Base-by-base conservation (phyloP, 2,329 filamentous ascomycete species). In the Stemphylium lycopersici region DNA sequence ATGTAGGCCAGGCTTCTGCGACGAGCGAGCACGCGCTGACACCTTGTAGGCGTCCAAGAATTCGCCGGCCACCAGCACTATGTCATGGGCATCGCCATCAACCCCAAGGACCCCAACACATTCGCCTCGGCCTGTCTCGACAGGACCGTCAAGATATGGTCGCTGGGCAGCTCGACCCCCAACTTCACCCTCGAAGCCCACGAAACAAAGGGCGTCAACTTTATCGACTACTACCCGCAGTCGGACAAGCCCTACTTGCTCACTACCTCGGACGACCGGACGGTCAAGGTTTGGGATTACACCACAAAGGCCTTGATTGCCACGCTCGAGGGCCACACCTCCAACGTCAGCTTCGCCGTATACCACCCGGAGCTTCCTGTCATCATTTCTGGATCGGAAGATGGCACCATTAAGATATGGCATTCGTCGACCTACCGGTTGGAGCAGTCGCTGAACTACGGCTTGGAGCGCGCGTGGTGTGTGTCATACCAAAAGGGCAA, bases 221-320 rank as follows among this genome's bases (percentile, higher is more conserved):
- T 96, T 72, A 93, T 99, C 67, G 95, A 99, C 73, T 99, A 88
- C 73, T 88, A 88, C 68, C 86, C 86, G 4, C 84, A 87, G 59
- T 83, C 83, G 22, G 86, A 88, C 74, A 88, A 88, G 72, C 86
- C 86, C 33, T 98, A 99, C 72, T 87, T 99, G 40, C 87, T 99
- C 61, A 99, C 95, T 20, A 97, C 93, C 12, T 96, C 92, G 6
- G 95, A 99, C 75, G 95, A 98, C 77, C 87, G 91, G 68, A 98
- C 93, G 0, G 91, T 98, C 68, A 98, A 98, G 82, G 87, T 99
- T 50, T 99, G 95, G 93, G 95, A 99, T 74, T 98, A 99, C 81
- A 98, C 93, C 11, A 98, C 93, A 43, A 99, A 99, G 79, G 95
- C 92, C 11, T 82, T 98, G 62, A 97, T 98, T 72, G 95, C 95